Evolutionary conservation across 495 filamentous ascomycete genomes (phyloP).

Genomic region (Neurospora cerealis): DNA sequence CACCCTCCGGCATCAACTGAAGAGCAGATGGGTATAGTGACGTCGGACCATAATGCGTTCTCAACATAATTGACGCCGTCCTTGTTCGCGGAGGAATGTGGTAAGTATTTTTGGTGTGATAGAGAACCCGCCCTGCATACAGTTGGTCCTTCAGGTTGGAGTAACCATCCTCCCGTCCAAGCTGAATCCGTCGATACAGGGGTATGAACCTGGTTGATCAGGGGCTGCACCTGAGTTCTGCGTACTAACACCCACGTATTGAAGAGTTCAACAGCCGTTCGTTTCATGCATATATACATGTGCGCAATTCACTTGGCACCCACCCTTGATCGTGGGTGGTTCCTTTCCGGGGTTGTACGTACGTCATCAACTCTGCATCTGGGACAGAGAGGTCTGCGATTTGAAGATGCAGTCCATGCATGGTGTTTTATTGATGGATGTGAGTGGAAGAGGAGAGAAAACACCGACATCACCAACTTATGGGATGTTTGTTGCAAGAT

Average conservation of each 20-base stretch:
- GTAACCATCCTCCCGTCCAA: not conserved
- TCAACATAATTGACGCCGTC: not conserved
- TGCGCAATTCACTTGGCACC: not conserved
- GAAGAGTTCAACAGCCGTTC: not conserved
- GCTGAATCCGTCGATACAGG: not conserved
- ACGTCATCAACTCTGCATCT: not conserved
- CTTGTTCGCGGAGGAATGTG: not conserved
- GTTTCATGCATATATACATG: not conserved
- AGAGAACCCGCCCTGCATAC: not conserved
- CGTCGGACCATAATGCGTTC: not conserved
- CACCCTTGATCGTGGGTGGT: not conserved
- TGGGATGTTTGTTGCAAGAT: not conserved
- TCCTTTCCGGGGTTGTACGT: not conserved
- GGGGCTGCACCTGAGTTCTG: not conserved
- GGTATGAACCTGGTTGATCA: not conserved
- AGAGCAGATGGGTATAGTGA: not conserved
- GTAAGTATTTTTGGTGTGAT: not conserved
- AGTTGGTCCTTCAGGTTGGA: not conserved
- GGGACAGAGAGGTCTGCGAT: not conserved
- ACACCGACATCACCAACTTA: not conserved
- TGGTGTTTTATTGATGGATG: not conserved
- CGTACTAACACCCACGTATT: not conserved
- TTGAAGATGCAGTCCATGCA: not conserved
- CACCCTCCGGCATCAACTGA: not conserved
- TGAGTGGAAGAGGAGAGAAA: not conserved